A percentile compares a stretch with the other conserved stretches of the same genome.
phyloP scores from a whole-genome alignment of 108 stramenopile genomes.

The Discostella pseudostelligera region DNA sequence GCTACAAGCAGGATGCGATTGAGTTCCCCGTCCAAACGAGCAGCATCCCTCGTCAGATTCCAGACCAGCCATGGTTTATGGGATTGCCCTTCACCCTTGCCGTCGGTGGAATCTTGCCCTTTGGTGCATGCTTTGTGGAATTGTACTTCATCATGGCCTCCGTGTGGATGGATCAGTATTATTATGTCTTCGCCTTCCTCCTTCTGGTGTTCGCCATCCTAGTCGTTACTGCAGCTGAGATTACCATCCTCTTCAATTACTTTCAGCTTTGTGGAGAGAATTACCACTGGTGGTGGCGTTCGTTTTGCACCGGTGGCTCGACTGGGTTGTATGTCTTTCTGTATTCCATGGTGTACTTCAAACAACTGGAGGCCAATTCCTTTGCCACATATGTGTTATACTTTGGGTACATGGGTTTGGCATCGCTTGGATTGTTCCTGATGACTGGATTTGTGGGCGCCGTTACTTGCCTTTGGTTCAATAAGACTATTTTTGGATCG shows the following conservation, averaged over 20 bases:
- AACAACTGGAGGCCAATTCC: conserved; percentile 81
- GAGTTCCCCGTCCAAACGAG: conserved; percentile 93
- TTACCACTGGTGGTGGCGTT: conserved; percentile 99
- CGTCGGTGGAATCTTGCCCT: conserved; percentile 97
- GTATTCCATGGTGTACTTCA: conserved; percentile 94
- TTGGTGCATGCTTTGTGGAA: conserved; percentile 97
- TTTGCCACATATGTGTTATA: conserved; percentile 94
- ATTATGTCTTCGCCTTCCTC: conserved; percentile 98
- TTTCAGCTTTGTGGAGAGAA: conserved; percentile 98
- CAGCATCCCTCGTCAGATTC: conserved; percentile 91
- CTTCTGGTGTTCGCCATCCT: conserved; percentile 94
- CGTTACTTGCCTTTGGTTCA: conserved; percentile 90
- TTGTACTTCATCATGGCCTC: conserved; percentile 96
- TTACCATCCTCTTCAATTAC: conserved; percentile 96
- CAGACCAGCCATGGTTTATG: conserved; percentile 95
- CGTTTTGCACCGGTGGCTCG: conserved; percentile 86
- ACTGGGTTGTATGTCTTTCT: conserved; percentile 95
- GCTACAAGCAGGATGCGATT: conserved; percentile 93
- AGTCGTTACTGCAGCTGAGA: conserved; percentile 94
- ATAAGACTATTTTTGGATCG: conserved; percentile 89
- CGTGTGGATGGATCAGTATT: conserved; percentile 96
- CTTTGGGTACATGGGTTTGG: conserved; percentile 98
- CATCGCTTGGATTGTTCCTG: conserved; percentile 85
- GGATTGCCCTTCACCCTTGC: conserved; percentile 75
- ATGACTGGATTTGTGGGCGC: conserved; percentile 97